phyloP scores from a whole-genome alignment of 129 eudicot genomes.

The Pseudognaphalium luteoalbum region DNA sequence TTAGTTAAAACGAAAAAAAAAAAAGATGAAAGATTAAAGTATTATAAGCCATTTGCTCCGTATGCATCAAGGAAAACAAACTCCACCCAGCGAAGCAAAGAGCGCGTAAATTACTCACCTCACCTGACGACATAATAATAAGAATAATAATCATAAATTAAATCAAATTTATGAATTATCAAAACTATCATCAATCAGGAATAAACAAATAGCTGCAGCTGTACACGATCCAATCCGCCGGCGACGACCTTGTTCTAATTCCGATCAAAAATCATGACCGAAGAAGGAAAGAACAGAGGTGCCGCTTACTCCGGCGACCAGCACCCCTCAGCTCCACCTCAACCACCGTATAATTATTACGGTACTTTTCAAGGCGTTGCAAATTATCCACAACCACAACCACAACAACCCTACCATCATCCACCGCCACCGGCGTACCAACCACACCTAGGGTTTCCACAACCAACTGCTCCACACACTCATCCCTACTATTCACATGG shows the following conservation, averaged over 20 bases:
- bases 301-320: slow-evolving; percentile 23
- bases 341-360: slow-evolving; percentile 48
- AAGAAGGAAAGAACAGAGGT: slow-evolving; percentile 39
- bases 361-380: slow-evolving; percentile 90
- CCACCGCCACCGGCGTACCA: slow-evolving; percentile 38
- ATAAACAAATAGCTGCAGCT: not conserved
- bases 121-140: not conserved
- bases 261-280: slow-evolving; percentile 33
- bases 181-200: not conserved
- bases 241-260: slow-evolving; percentile 10
- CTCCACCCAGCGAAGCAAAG: not conserved
- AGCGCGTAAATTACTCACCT: not conserved
- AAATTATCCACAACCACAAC: slow-evolving; percentile 35
- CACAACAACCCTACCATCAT: slow-evolving; percentile 47
- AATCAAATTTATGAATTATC: too few species aligned
- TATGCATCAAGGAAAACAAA: too few species aligned
- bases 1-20: too few species aligned
- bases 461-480: slow-evolving; percentile 54
- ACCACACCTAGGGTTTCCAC: slow-evolving; percentile 66
- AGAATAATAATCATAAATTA: not conserved
- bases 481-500: slow-evolving; percentile 51
- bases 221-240: not conserved
- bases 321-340: slow-evolving; percentile 42
- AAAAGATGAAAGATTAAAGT: too few species aligned
- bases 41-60: too few species aligned